Conservation (phyloP, 495 filamentous ascomycete species). For the Aspergillus hancockii region DNA sequence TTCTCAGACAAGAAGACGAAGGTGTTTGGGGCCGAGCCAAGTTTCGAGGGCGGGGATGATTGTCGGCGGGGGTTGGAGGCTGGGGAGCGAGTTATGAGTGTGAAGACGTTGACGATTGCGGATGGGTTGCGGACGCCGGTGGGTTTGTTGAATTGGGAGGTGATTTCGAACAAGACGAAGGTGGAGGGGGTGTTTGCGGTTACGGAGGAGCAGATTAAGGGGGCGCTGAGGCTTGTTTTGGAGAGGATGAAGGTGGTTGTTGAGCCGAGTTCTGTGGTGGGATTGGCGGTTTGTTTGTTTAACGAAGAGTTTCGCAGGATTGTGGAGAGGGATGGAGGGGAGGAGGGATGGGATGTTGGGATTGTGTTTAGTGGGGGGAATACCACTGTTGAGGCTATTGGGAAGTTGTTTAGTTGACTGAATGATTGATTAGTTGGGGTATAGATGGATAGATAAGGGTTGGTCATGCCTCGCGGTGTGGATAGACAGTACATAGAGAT, state of each 20-base stretch:
- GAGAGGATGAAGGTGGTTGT: slow-evolving; percentile 92
- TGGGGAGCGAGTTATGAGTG: slow-evolving; percentile 60
- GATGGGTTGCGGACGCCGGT: slow-evolving; percentile 89
- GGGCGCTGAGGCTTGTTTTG: slow-evolving; percentile 73
- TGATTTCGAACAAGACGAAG: slow-evolving; percentile 73
- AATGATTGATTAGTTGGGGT: slow-evolving; percentile 15
- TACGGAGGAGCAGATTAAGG: slow-evolving; percentile 78
- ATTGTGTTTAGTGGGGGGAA: slow-evolving; percentile 91
- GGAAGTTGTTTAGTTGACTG: slow-evolving; percentile 35
- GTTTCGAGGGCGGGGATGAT: slow-evolving; percentile 84
- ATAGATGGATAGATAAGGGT: slow-evolving; percentile 4
- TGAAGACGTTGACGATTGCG: slow-evolving; percentile 79
- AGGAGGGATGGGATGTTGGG: slow-evolving; percentile 82
- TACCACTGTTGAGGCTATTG: slow-evolving; percentile 76
- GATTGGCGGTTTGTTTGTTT: slow-evolving; percentile 78
- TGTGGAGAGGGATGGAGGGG: slow-evolving; percentile 66
- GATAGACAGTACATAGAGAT: background rate
- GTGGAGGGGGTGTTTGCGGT: slow-evolving; percentile 76
- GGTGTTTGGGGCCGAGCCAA: slow-evolving; percentile 92
- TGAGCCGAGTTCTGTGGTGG: slow-evolving; percentile 87
- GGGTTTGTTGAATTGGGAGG: slow-evolving; percentile 72
- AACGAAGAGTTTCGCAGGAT: slow-evolving; percentile 77
- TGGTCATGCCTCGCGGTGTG: no score
- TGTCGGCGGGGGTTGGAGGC: slow-evolving; percentile 64
- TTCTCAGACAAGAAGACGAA: slow-evolving; percentile 63